phyloP scores from a whole-genome alignment of 1,139 yeast species.

The Yamadazyma dushanensis region DNA sequence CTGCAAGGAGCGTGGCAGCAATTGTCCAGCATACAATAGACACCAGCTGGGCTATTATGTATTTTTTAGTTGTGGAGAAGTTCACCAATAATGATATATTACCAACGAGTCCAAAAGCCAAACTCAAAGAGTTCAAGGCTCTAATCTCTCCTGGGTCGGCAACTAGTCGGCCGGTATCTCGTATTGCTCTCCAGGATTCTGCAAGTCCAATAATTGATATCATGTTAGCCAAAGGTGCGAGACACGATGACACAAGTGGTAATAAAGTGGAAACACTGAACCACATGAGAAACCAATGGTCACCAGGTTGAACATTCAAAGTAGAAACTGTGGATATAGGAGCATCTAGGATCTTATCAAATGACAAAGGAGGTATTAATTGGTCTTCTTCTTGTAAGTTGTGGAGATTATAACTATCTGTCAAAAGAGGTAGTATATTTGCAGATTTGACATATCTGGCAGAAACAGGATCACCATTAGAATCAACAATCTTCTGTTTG shows the following conservation, averaged over 20 bases:
- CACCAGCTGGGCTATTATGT: constrained; percentile 56
- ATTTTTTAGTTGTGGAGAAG: constrained; percentile 58
- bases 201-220: constrained; percentile 70
- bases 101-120: constrained; percentile 63
- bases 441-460: constrained; percentile 8
- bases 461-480: constrained; percentile 10
- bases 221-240: constrained; percentile 77
- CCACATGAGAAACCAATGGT: constrained; percentile 53
- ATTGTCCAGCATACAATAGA: constrained; percentile 64
- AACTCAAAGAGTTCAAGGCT: constrained; percentile 59
- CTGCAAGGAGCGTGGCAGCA: constrained; percentile 54
- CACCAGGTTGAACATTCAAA: constrained; percentile 47
- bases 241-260: constrained; percentile 73
- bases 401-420: constrained; percentile 13
- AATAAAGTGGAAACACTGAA: constrained; percentile 61
- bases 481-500: constrained; percentile 8
- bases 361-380: constrained; percentile 22
- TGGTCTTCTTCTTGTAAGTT: constrained; percentile 18
- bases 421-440: constrained; percentile 13
- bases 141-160: constrained; percentile 43
- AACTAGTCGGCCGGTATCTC: constrained; percentile 21
- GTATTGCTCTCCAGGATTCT: constrained; percentile 60
- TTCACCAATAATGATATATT: constrained; percentile 67
- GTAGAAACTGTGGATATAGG: constrained; percentile 33
- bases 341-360: constrained; percentile 29